A percentile compares a stretch with the other conserved stretches of the same genome.
Evolutionary conservation across 2,329 filamentous ascomycete species (phyloP).

Genomic region (Monilinia fructigena): DNA sequence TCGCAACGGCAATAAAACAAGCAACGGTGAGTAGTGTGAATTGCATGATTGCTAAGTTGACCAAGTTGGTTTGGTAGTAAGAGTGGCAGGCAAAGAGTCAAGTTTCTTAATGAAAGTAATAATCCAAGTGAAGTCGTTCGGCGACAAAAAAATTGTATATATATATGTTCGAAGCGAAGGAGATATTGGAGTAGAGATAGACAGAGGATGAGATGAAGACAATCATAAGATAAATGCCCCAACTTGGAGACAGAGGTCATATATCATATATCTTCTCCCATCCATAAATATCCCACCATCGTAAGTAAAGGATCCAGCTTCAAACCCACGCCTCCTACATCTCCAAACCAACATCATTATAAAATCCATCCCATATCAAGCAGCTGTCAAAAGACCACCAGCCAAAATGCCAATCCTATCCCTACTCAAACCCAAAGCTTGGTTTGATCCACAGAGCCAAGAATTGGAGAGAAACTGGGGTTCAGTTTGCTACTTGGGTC

Average conservation of each 20-base stretch:
- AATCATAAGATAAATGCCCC: background rate
- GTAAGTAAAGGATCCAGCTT: background rate
- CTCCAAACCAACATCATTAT: background rate
- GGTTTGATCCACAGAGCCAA: background rate
- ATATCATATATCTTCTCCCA: constrained; percentile 1
- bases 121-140: constrained; percentile 34
- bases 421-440: background rate
- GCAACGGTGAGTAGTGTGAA: constrained; percentile 36
- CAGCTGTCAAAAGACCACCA: background rate
- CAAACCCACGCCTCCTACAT: background rate
- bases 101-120: background rate
- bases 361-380: background rate
- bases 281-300: background rate
- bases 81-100: constrained; percentile 17
- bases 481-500: background rate
- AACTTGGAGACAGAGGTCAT: background rate
- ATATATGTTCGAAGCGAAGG: constrained; percentile 17
- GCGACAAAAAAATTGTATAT: constrained; percentile 32
- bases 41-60: constrained; percentile 35
- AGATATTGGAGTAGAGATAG: constrained; percentile 19
- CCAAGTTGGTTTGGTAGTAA: constrained; percentile 17
- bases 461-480: background rate
- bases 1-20: constrained; percentile 35
- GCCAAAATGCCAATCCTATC: background rate
- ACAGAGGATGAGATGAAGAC: constrained; percentile 19